These are phyloP conservation scores for Amborella trichopoda DNA, from an alignment of 164 flowering plant genomes.

Conservation along the genomic window DNA sequence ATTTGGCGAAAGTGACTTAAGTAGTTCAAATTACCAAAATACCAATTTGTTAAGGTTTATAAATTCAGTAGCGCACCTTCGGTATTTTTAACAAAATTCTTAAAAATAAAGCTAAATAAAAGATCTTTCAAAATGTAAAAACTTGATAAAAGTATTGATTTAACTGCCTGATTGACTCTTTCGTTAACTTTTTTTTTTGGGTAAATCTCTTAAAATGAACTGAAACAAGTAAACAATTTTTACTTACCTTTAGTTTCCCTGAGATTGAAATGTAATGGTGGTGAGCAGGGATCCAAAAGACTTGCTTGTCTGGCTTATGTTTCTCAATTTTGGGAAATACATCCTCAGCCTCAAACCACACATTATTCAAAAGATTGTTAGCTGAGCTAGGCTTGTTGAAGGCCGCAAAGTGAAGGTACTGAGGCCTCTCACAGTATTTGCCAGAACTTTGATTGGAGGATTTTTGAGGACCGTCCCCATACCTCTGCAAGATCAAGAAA, in stretches of 20 bases:
- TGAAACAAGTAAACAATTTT: neutral
- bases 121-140: neutral
- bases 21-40: neutral
- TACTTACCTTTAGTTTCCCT: conserved; percentile 7
- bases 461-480: conserved; percentile 44
- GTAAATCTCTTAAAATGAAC: neutral
- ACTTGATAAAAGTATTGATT: neutral
- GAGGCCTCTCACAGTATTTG: conserved; percentile 39
- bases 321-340: conserved; percentile 34
- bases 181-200: neutral
- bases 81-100: neutral
- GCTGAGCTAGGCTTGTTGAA: conserved; percentile 11
- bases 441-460: conserved; percentile 35
- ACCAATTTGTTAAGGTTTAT: neutral
- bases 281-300: conserved; percentile 48
- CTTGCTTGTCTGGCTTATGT: conserved; percentile 47
- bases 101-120: neutral
- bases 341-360: conserved; percentile 65
- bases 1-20: neutral
- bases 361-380: conserved; percentile 36
- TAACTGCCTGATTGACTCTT: neutral
- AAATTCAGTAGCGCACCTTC: neutral
- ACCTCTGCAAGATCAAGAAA: conserved; percentile 18
- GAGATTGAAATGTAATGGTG: conserved; percentile 3
- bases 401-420: conserved; percentile 27